Percentiles rank a stretch among this genome's conserved stretches.
Evolutionary conservation across 1,139 yeast genomes (phyloP).

Genomic region (Yamadazyma trypodendri): DNA sequence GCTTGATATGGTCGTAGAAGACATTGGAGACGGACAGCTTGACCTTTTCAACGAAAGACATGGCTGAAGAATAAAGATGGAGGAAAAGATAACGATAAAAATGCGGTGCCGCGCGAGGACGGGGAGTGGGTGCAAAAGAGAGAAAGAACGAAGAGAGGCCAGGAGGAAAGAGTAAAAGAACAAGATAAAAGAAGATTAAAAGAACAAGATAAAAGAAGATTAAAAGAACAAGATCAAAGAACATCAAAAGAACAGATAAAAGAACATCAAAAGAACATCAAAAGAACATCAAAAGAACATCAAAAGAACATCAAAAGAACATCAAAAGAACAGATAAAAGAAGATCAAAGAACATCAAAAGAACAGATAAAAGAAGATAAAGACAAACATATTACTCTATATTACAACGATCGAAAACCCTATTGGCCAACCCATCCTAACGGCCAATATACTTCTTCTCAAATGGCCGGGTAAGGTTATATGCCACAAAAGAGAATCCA

Average conservation of each 20-base stretch:
- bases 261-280: too few relatives aligned
- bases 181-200: too few relatives aligned
- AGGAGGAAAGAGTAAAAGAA: too few relatives aligned
- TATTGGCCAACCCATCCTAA: slow-evolving; percentile 20
- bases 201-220: too few relatives aligned
- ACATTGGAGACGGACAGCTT: slow-evolving; percentile 8
- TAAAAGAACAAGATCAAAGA: too few relatives aligned
- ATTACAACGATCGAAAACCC: background rate
- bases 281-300: too few relatives aligned
- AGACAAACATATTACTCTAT: background rate
- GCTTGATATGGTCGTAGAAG: slow-evolving; percentile 7
- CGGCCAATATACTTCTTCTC: slow-evolving; percentile 68
- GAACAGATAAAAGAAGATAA: background rate
- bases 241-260: too few relatives aligned
- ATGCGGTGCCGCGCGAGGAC: too few relatives aligned
- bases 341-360: background rate
- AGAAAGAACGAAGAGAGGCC: too few relatives aligned
- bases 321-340: background rate
- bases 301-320: too few relatives aligned
- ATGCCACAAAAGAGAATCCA: slow-evolving; percentile 67
- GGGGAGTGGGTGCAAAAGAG: too few relatives aligned
- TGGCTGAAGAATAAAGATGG: background rate
- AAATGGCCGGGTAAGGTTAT: slow-evolving; percentile 59
- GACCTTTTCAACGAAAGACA: slow-evolving; percentile 2
- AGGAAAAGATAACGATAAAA: too few relatives aligned